phyloP scores from a whole-genome alignment of 192 early-diverging fungal species.

The Podila horticola region DNA sequence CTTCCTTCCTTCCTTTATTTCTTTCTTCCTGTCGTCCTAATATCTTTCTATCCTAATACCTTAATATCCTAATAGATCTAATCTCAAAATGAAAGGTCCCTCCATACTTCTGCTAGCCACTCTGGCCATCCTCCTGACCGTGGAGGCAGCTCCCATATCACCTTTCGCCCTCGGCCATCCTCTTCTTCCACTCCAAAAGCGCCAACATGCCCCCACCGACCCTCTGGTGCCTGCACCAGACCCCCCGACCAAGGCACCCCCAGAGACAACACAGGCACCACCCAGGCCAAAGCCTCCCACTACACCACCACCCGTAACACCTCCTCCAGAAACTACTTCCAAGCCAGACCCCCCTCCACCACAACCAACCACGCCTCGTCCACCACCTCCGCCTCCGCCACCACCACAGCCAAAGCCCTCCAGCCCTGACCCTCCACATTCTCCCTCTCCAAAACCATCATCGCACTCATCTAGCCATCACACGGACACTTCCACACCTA shows the following conservation, averaged over 20 bases:
- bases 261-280: not conserved
- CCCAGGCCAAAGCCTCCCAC: not conserved
- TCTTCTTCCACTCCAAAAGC: not conserved
- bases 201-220: not conserved
- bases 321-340: not conserved
- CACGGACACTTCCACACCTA: not conserved
- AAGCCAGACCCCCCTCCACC: not conserved
- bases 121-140: slow-evolving; percentile 6
- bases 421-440: not conserved
- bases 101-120: slow-evolving; percentile 19
- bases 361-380: not conserved
- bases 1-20: slow-evolving; percentile 1
- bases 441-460: not conserved
- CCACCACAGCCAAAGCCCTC: slow-evolving; percentile 1
- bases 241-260: not conserved
- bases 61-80: too few species aligned
- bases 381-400: not conserved
- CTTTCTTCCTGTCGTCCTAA: slow-evolving; percentile 3
- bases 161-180: not conserved
- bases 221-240: not conserved
- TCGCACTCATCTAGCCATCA: not conserved
- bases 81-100: not conserved
- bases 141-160: slow-evolving; percentile 14
- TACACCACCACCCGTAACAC: not conserved
- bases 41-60: too few species aligned